Base-by-base conservation (phyloP, 805 yeast genomes). In the Starmerella vaccinii region DNA sequence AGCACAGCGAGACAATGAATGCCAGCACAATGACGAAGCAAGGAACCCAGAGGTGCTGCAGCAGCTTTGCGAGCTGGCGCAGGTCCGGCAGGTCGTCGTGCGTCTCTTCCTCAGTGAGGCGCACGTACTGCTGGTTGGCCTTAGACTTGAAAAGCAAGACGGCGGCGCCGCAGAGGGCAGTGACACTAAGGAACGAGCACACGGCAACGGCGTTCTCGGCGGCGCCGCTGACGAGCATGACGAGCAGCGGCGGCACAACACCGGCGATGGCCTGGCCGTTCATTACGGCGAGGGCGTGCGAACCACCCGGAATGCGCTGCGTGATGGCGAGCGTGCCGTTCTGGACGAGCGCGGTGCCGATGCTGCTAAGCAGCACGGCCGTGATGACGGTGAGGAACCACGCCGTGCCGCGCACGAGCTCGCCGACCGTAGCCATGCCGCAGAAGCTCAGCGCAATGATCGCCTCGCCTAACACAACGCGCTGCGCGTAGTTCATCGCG, bases 221-320 rank as follows among this genome's bases (percentile, higher is more conserved):
- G 38, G 77, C 76, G 59, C 78, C 10, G 37, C 52, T 23, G 13
- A 83, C 76, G 10, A 75, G 52, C 53, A 80, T 81, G 58, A 78
- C 75, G 13, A 83, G 80, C 18, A 84, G 63, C 0, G 95, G 80
- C 2, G 98, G 97, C 32, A 90, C 68, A 0, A 92, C 95, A 2
- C 98, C 98, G 0, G 97, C 87, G 16, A 90, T 70, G 0, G 95
- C 95, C 65, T 90, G 95, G 1, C 98, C 98, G 3, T 89, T 89
- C 83, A 92, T 85, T 1, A 83, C 83, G 0, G 84, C 94, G n/a
- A 61, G 53, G 13, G 58, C 52, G 40, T 57, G 55, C n/a, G 26
- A 18, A 19, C 47, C 42, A 15, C 58, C 56, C 4, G 61, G 56
- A 9, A 58, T 51, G 21, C 54, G 54, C 61, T 92, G 95, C 10